These are phyloP conservation scores for Microdochium trichocladiopsis DNA, from an alignment of 2,329 filamentous ascomycete genomes.

Conservation along the genomic window DNA sequence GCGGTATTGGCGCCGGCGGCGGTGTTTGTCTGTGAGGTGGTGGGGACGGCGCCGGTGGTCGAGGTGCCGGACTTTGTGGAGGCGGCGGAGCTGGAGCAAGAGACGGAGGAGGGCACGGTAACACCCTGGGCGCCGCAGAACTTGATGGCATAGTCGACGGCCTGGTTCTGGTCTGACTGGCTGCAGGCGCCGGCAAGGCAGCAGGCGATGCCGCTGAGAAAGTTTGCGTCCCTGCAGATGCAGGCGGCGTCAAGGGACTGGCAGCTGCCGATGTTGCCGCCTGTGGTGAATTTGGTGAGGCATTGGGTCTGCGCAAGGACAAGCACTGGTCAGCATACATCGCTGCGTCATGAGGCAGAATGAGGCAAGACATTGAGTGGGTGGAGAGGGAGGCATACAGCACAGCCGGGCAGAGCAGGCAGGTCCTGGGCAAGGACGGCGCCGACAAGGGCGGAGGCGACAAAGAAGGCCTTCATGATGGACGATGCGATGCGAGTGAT, in stretches of 20 bases:
- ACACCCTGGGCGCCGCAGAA: slow-evolving; percentile 25
- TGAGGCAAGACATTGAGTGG: too few relatives aligned
- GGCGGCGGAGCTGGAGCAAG: slow-evolving; percentile 4
- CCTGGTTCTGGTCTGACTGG: slow-evolving; percentile 25
- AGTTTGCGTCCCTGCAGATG: slow-evolving; percentile 36
- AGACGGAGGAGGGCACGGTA: slow-evolving; percentile 9
- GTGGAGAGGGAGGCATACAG: slow-evolving; percentile 34
- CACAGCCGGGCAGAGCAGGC: slow-evolving; percentile 40
- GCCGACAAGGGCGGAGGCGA: slow-evolving; percentile 44
- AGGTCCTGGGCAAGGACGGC: slow-evolving; percentile 42
- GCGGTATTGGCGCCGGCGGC: neutral
- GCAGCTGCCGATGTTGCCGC: slow-evolving; percentile 31
- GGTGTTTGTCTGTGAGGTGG: slow-evolving; percentile 6
- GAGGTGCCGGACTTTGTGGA: slow-evolving; percentile 1
- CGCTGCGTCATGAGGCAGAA: too few relatives aligned
- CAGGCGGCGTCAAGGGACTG: slow-evolving; percentile 32
- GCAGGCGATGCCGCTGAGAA: slow-evolving; percentile 39
- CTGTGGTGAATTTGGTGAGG: slow-evolving; percentile 22
- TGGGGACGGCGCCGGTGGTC: slow-evolving; percentile 1
- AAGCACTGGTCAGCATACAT: too few relatives aligned
- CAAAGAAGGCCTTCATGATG: slow-evolving; percentile 40
- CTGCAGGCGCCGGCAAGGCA: slow-evolving; percentile 38
- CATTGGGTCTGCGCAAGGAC: slow-evolving; percentile 18
- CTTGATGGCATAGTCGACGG: slow-evolving; percentile 21
- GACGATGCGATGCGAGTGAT: slow-evolving; percentile 3